Percentiles rank a stretch among this genome's conserved stretches.
These are phyloP conservation scores for Chlorella sp. DNA, from an alignment of 139 green algal species.

Conservation along the genomic window DNA sequence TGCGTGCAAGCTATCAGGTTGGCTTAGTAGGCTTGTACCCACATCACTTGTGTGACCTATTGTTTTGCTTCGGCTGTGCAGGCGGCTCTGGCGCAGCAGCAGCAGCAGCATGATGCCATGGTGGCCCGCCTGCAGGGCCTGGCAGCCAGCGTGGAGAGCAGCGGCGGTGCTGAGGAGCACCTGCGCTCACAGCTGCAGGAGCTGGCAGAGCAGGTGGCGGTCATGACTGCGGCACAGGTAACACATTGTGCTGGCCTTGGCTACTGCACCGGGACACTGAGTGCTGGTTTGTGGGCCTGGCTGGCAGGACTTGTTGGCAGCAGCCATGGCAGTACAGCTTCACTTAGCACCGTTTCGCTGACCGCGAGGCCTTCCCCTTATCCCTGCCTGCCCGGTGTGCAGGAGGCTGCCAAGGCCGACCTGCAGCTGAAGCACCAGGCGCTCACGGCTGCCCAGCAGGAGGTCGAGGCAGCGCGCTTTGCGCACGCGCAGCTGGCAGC, in stretches of 20 bases:
- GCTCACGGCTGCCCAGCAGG: neutral
- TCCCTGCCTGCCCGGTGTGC: neutral
- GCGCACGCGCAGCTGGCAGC: neutral
- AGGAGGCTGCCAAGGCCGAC: constrained; percentile 12
- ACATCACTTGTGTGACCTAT: neutral
- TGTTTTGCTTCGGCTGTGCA: neutral
- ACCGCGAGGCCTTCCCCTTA: too few species aligned
- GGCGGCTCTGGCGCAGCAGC: neutral
- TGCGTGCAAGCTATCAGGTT: neutral
- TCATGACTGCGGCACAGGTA: constrained; percentile 22
- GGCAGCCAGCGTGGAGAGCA: neutral
- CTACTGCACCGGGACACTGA: too few species aligned
- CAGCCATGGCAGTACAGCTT: too few species aligned
- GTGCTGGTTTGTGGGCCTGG: too few species aligned
- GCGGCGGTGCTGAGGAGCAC: neutral
- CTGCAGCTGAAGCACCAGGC: neutral
- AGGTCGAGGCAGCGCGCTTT: neutral
- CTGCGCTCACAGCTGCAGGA: constrained; percentile 6
- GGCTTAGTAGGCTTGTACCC: neutral
- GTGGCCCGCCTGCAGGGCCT: neutral
- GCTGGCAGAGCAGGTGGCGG: constrained; percentile 19
- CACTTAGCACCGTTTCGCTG: too few species aligned
- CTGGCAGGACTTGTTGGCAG: too few species aligned
- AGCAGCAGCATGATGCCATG: neutral
- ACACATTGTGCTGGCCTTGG: neutral